phyloP scores from a whole-genome alignment of 2,329 filamentous ascomycete species.

The Aureobasidium sp. region DNA sequence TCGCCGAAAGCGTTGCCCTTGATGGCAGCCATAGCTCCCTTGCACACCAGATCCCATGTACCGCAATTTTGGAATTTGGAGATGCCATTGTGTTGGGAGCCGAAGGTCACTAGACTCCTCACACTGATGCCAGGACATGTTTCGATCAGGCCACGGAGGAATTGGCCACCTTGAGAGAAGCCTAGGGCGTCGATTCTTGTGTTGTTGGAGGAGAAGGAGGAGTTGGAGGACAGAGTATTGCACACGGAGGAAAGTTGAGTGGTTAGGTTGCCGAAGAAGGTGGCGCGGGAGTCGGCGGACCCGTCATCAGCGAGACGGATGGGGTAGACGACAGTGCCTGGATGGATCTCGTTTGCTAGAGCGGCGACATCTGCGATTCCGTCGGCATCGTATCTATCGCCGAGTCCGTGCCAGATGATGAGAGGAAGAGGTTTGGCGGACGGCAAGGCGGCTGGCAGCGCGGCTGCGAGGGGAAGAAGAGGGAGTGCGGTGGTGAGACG shows the following conservation, averaged over 20 bases:
- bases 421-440: constrained; percentile 59
- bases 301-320: constrained; percentile 62
- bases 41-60: constrained; percentile 68
- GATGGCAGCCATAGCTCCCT: constrained; percentile 67
- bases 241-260: constrained; percentile 70
- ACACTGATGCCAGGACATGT: constrained; percentile 81
- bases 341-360: constrained; percentile 63
- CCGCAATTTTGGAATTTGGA: constrained; percentile 68
- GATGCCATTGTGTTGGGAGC: constrained; percentile 90
- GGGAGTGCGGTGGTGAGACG: neutral
- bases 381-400: constrained; percentile 66
- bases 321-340: constrained; percentile 76
- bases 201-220: constrained; percentile 48
- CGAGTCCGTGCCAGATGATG: constrained; percentile 84
- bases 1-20: constrained; percentile 70
- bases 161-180: constrained; percentile 93
- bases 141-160: constrained; percentile 85
- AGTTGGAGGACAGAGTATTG: constrained; percentile 62
- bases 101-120: constrained; percentile 75
- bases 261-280: constrained; percentile 86
- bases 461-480: neutral
- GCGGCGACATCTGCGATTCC: constrained; percentile 63
- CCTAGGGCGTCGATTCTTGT: constrained; percentile 70
- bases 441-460: constrained; percentile 6
- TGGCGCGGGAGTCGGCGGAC: constrained; percentile 64